Conservation (phyloP, 2,329 filamentous ascomycete genomes). For the Alternaria sp. region DNA sequence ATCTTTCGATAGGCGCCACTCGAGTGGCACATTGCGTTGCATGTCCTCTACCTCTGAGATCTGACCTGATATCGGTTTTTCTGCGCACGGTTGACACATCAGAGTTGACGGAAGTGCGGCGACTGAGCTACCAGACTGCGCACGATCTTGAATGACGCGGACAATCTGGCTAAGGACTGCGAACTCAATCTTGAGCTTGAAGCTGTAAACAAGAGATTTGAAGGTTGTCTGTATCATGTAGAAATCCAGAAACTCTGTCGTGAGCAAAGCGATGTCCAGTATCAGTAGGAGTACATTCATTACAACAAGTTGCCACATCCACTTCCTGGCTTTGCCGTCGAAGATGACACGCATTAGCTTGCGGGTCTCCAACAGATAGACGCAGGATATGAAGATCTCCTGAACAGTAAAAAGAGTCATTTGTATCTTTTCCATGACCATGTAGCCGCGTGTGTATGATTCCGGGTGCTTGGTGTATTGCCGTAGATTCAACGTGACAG, state of each 20-base stretch:
- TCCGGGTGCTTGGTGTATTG: slow-evolving; percentile 14
- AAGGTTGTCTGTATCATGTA: slow-evolving; percentile 38
- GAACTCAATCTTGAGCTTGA: slow-evolving; percentile 62
- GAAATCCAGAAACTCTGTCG: slow-evolving; percentile 22
- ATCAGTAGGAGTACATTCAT: slow-evolving; percentile 24
- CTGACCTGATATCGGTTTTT: not conserved
- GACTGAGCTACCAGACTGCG: not conserved
- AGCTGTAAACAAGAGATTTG: slow-evolving; percentile 52
- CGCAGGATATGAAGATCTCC: slow-evolving; percentile 44
- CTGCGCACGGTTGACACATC: not conserved
- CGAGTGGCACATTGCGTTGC: slow-evolving; percentile 14
- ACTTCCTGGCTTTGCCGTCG: slow-evolving; percentile 16
- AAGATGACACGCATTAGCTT: slow-evolving; percentile 19
- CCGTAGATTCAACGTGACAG: not conserved
- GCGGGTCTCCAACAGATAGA: slow-evolving; percentile 62
- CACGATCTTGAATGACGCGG: slow-evolving; percentile 5
- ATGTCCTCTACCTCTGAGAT: slow-evolving; percentile 12
- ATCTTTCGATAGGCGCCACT: slow-evolving; percentile 15
- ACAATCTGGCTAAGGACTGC: slow-evolving; percentile 56
- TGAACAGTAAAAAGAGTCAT: slow-evolving; percentile 52
- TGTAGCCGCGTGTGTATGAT: slow-evolving; percentile 13
- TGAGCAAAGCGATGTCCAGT: slow-evolving; percentile 22
- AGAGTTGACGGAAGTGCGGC: not conserved
- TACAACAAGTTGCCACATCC: slow-evolving; percentile 30
- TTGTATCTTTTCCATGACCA: slow-evolving; percentile 51